These are phyloP conservation scores for Avena insularis DNA, from an alignment of 176 grass and related monocot genomes.

Conservation along the genomic window DNA sequence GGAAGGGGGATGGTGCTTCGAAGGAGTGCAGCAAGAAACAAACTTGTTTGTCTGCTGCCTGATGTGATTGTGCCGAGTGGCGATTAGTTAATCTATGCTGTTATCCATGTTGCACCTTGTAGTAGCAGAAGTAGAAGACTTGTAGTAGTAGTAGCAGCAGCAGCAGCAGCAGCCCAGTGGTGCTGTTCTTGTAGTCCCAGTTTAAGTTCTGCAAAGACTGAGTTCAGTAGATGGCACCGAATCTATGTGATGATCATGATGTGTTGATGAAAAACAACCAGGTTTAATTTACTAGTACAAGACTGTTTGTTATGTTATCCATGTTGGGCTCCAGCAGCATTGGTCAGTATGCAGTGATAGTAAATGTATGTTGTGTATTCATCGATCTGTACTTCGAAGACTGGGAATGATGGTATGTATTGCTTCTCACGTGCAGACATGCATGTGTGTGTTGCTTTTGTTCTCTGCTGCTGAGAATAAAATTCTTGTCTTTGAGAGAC, in stretches of 20 bases:
- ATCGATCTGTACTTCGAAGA: conserved; percentile 7
- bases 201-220: neutral
- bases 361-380: neutral
- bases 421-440: conserved; percentile 4
- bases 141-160: neutral
- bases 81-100: conserved; percentile 32
- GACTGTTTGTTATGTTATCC: neutral
- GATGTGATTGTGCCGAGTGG: neutral
- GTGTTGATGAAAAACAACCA: neutral
- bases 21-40: conserved; percentile 35
- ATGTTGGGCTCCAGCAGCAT: neutral
- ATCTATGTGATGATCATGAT: neutral
- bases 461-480: neutral
- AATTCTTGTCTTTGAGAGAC: neutral
- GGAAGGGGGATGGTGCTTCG: conserved; percentile 8
- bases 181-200: conserved; percentile 35
- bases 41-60: conserved; percentile 20
- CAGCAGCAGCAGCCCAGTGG: conserved; percentile 10
- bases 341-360: neutral
- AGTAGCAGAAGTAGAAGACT: neutral
- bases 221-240: neutral
- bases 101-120: conserved; percentile 1
- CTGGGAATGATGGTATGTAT: neutral
- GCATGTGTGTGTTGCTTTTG: conserved; percentile 31
- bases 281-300: neutral